Percentiles rank a stretch among this genome's conserved stretches.
phyloP scores from a whole-genome alignment of 345 rosid species.

The Ricinus communis region DNA sequence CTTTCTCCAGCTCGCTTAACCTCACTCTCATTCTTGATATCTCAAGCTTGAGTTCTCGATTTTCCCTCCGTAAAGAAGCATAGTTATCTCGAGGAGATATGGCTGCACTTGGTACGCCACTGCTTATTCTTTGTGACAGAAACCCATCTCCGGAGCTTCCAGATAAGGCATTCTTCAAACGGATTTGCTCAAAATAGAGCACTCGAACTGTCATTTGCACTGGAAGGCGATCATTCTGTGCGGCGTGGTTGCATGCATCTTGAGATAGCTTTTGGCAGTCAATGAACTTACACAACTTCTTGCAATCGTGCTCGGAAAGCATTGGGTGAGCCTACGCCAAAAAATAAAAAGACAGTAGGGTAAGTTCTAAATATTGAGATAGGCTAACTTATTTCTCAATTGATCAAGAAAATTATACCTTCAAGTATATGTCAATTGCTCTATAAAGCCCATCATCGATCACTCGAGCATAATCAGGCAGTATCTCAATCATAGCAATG shows the following conservation, averaged over 20 bases:
- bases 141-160: conserved; percentile 65
- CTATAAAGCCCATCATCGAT: conserved; percentile 81
- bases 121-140: conserved; percentile 66
- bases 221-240: conserved; percentile 65
- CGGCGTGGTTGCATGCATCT: conserved; percentile 25
- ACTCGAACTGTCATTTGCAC: conserved; percentile 58
- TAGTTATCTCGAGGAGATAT: conserved; percentile 74
- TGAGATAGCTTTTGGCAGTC: conserved; percentile 25
- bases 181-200: conserved; percentile 66
- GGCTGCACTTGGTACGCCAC: conserved; percentile 68
- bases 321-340: conserved; percentile 18
- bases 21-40: conserved; percentile 76
- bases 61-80: conserved; percentile 69
- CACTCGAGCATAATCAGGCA: conserved; percentile 77
- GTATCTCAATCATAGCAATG: conserved; percentile 59
- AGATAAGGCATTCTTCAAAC: conserved; percentile 61
- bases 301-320: conserved; percentile 19
- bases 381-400: not conserved
- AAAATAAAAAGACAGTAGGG: not conserved
- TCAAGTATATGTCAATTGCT: conserved; percentile 77
- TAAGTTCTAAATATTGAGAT: not conserved
- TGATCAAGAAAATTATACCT: conserved; percentile 39
- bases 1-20: conserved; percentile 68
- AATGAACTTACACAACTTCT: conserved; percentile 20
- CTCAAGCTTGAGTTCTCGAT: conserved; percentile 67